A percentile compares a stretch with the other conserved stretches of the same genome.
phyloP scores from a whole-genome alignment of 768 basidiomycete species.

The Strobilomyces dryophilus region DNA sequence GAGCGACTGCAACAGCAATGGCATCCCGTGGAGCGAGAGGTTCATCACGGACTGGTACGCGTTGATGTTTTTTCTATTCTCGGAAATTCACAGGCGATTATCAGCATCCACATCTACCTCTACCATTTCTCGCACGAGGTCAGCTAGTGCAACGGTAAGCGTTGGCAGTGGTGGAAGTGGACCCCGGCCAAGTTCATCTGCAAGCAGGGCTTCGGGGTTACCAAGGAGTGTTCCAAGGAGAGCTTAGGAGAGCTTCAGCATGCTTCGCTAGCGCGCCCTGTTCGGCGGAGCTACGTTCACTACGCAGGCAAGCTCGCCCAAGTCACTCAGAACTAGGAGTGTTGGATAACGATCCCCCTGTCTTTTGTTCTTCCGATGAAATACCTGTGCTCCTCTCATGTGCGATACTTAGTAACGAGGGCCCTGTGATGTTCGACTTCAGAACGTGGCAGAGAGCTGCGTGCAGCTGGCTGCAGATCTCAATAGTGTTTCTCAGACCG shows the following conservation, averaged over 20 bases:
- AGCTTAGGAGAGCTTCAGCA: conserved; percentile 9
- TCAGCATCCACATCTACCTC: conserved; percentile 16
- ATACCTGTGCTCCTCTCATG: conserved; percentile 3
- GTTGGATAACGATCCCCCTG: neutral
- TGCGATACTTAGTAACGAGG: neutral
- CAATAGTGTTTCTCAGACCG: no score
- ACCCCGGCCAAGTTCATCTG: conserved; percentile 20
- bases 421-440: neutral
- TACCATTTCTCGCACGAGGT: conserved; percentile 19
- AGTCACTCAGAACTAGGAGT: neutral
- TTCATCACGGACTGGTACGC: conserved; percentile 38
- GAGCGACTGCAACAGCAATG: conserved; percentile 50
- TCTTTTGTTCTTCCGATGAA: conserved; percentile 2
- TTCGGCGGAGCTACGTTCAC: neutral
- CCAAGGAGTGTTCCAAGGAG: conserved; percentile 24
- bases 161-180: conserved; percentile 15
- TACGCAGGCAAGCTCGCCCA: neutral
- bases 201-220: conserved; percentile 24
- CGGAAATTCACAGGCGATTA: conserved; percentile 1
- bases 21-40: conserved; percentile 42
- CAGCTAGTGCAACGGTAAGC: conserved; percentile 27
- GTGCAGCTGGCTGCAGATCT: no score
- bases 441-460: no score
- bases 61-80: neutral
- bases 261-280: neutral